A percentile compares a stretch with the other conserved stretches of the same genome.
Conservation (phyloP, 352 stramenopile species). For the Nothophytophthora sp. region DNA sequence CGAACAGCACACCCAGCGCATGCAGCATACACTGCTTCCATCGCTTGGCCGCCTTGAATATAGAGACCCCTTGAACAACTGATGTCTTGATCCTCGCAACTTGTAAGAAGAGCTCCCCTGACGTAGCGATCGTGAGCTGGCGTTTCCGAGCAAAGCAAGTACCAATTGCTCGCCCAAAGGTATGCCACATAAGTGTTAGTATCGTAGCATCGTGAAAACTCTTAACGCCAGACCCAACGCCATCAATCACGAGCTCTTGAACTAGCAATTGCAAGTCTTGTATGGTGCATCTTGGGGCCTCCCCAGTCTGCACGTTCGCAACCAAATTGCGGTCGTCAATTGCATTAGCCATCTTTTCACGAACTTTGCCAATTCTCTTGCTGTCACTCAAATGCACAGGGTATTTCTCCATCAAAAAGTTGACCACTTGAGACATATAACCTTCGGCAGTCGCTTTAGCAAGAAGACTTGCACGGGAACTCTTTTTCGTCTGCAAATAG, state of each 20-base stretch:
- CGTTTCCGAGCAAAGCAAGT: constrained; percentile 7
- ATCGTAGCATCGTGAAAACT: constrained; percentile 3
- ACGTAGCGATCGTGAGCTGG: background rate
- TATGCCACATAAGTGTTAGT: constrained; percentile 12
- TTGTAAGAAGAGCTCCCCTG: constrained; percentile 4
- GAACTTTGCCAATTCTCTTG: constrained; percentile 5
- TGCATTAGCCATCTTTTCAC: constrained; percentile 1
- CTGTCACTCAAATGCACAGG: background rate
- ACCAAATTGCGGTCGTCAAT: constrained; percentile 8
- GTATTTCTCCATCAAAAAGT: background rate
- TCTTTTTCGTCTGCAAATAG: constrained; percentile 1
- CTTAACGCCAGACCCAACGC: background rate
- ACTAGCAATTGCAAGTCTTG: background rate
- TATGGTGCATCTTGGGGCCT: constrained; percentile 3
- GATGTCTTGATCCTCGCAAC: constrained; percentile 4
- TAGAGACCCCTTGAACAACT: constrained; percentile 5
- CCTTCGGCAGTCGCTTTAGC: constrained; percentile 5
- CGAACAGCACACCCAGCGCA: constrained; percentile 5
- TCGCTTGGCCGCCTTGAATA: constrained; percentile 2
- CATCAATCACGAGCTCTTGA: background rate
- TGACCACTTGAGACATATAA: constrained; percentile 1
- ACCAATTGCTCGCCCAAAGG: constrained; percentile 3
- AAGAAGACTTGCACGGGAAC: background rate
- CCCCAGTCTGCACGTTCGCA: background rate
- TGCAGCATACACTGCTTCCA: constrained; percentile 14